Evolutionary conservation across 2,329 filamentous ascomycete species (phyloP), one percentile per base, ranked within the genome.

Genomic region (Cyclaneusma minus): DNA sequence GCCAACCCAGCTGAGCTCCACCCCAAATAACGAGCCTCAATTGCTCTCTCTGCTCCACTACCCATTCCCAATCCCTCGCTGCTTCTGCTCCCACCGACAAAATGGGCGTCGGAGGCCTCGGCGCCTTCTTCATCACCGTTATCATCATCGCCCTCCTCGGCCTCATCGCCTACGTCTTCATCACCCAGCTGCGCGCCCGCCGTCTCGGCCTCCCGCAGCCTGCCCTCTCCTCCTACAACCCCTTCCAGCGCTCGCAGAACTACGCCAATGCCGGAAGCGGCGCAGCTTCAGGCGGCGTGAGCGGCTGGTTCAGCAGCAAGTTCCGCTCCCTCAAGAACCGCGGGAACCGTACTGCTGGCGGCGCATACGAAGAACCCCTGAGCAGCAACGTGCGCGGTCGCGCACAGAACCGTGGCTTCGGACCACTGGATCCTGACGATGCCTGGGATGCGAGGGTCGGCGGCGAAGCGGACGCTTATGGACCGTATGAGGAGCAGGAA

Each of bases 381-480:
- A 53, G 49, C 32, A 50, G 49, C 26, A 42, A 43, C 30, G 47
- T 43, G 9, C 35, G 43, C 20, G 43, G 42, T 12, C 35, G 49
- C 17, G 54, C 55, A 23, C 54, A 57, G 29, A 58, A 61, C 29
- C 52, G 66, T 28, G 69, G 69, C 13, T 74, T 78, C 47, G 70
- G 73, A 2, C 60, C 71, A 4, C 62, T 83, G 23, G 82, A 89
- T 43, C 79, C 79, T 2, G 82, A 91, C 46, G 80, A 85, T 44
- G 80, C 81, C 2, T 92, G 83, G 83, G 81, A 89, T 53, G 55
- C 79, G 35, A 62, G 79, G 32, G 80, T 91, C 4, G 79, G 78
- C 31, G 62, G 71, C 39, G 80, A 85, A 49, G 68, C 74, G 11
- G 72, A 77, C 43, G 55, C 52, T 8, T 72, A 74, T 45, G 67